Conservation (phyloP, 306 rosid genomes). For the Castanopsis chinensis region DNA sequence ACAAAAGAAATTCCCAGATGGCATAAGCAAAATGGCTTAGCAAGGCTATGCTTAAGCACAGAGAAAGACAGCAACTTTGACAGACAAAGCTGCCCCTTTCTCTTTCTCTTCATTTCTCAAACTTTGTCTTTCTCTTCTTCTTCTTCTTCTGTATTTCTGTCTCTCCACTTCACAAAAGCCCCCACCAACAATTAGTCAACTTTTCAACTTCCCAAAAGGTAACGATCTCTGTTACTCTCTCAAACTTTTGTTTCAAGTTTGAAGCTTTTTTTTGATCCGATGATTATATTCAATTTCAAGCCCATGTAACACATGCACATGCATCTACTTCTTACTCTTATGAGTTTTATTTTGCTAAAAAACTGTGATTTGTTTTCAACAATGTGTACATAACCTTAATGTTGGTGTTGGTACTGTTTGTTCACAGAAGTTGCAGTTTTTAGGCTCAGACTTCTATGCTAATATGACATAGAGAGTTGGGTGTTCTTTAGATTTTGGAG, state of each 20-base stretch:
- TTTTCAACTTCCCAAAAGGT: slow-evolving; percentile 6
- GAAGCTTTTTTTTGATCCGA: background rate
- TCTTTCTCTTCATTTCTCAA: background rate
- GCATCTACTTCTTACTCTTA: background rate
- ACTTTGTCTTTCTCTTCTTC: background rate
- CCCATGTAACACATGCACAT: background rate
- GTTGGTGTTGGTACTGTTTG: background rate
- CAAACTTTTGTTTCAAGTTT: background rate
- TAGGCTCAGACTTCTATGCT: background rate
- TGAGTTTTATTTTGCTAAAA: background rate
- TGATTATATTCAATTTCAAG: background rate
- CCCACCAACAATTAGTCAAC: slow-evolving; percentile 3
- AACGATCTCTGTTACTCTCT: background rate
- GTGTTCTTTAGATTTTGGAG: background rate
- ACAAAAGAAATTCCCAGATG: background rate
- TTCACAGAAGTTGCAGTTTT: background rate
- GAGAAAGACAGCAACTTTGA: background rate
- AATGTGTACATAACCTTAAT: background rate
- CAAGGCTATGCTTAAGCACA: no score
- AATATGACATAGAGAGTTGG: background rate
- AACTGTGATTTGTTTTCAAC: background rate
- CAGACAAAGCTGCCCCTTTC: background rate
- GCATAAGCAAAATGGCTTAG: background rate
- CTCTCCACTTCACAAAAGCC: background rate
- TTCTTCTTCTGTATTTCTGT: background rate